phyloP scores from a whole-genome alignment of 148 eudicot genomes.

The Rhododendron ovatum region DNA sequence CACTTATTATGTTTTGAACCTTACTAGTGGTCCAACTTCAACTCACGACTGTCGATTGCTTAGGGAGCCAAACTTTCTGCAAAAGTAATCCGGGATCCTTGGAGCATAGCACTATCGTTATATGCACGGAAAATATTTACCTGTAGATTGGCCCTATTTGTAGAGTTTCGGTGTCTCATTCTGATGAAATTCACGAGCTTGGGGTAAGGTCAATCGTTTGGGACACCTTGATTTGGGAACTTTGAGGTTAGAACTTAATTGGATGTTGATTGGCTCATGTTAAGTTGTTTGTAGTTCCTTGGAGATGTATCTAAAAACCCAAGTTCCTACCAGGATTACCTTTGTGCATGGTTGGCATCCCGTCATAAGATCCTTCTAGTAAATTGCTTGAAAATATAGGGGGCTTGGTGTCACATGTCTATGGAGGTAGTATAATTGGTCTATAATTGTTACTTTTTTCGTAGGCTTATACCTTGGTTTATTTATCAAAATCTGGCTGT shows the following conservation, averaged over 20 bases:
- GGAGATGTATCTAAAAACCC: neutral
- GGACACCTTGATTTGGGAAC: neutral
- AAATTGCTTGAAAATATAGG: neutral
- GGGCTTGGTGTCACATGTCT: neutral
- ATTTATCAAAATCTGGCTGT: neutral
- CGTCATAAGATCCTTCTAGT: neutral
- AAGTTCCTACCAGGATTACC: neutral
- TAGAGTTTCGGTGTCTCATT: neutral
- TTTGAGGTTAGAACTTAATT: neutral
- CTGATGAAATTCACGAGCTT: neutral
- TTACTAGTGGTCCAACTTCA: neutral
- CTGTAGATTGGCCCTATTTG: neutral
- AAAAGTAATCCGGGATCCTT: neutral
- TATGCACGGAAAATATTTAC: neutral
- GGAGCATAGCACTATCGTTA: neutral
- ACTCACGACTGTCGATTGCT: neutral
- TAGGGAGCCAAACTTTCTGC: neutral
- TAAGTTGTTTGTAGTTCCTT: neutral
- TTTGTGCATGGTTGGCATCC: neutral
- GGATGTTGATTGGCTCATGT: neutral
- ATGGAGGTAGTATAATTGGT: neutral
- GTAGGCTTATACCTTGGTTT: neutral
- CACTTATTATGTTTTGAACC: neutral
- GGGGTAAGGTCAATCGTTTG: neutral
- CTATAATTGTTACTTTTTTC: no score